Evolutionary conservation across 106 monocot species (phyloP).

Genomic region (Dendrobium catenatum): DNA sequence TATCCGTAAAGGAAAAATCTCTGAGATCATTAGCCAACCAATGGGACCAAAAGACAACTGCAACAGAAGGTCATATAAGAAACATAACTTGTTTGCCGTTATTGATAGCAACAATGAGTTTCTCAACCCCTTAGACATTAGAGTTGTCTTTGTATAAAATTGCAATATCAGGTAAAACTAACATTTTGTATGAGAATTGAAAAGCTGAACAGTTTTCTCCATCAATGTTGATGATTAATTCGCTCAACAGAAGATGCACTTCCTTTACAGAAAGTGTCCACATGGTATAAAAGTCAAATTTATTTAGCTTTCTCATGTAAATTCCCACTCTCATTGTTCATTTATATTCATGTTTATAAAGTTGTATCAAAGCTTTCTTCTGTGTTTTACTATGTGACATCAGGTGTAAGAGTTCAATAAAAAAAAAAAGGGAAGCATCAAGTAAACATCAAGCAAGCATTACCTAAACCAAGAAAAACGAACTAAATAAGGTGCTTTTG

Average conservation of each 20-base stretch:
- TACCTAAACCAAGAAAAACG: background rate
- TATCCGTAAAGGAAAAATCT: constrained; percentile 77
- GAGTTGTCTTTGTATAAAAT: background rate
- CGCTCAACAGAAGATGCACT: background rate
- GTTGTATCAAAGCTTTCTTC: background rate
- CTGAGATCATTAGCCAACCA: constrained; percentile 98
- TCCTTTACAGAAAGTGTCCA: background rate
- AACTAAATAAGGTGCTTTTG: too few species aligned
- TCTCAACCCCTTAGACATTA: background rate
- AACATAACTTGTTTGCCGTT: background rate
- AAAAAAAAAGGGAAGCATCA: too few species aligned
- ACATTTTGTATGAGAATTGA: background rate
- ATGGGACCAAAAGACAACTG: constrained; percentile 99
- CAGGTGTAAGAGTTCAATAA: too few species aligned
- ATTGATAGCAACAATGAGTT: background rate
- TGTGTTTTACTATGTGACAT: background rate
- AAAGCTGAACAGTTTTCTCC: background rate
- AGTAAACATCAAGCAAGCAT: background rate
- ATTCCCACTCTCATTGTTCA: background rate
- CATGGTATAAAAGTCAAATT: background rate
- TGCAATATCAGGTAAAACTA: background rate
- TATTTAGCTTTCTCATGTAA: background rate
- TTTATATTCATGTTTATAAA: background rate
- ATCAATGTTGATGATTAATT: background rate
- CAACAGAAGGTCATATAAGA: constrained; percentile 22